Evolutionary conservation across 2,329 filamentous ascomycete species (phyloP), one percentile per base, ranked within the genome.

Genomic region (Macrophomina phaseolina): DNA sequence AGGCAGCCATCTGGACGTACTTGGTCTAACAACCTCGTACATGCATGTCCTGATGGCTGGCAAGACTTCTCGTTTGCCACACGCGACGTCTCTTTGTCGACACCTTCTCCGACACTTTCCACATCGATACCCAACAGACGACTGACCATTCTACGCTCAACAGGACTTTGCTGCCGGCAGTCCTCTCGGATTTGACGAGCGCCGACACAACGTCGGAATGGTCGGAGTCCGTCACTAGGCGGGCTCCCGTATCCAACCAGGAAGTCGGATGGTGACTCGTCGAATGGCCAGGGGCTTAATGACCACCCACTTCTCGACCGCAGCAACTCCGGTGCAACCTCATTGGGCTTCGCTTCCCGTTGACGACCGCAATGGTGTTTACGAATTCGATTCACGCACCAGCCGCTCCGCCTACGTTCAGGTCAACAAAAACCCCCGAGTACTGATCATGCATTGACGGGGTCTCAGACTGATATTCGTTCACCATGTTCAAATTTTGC

Each of bases 131-230:
- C 51, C 53, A 42, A 30, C 46, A 67, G 32, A 30, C 49, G 38
- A 67, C 58, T 63, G 58, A 67, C 38, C 48, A 42, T 9, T 55
- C 53, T 66, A 56, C 45, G 34, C 42, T 51, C 38, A 53, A 42
- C 56, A 67, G 66, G 66, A 67, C 61, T 64, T 67, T 65, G 46
- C 61, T 53, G 66, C 66, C 48, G 66, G 66, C 61, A 67, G 61
- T 65, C 66, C 66, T 64, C 66, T 67, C 46, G 66, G 60, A 4
- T 64, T 67, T 42, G 64, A 67, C 53, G 61, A 67, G 46, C 66
- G 66, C 34, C 66, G 60, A 48, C 64, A 61, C 65, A 66, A 66
- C 23, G 64, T 66, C 14, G 65, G 65, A 28, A 67, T 67, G 65
- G 65, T 67, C 7, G 65, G 65, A 16, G 65, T 63, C 40, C 48